Percentiles rank a stretch among this genome's conserved stretches.
Conservation (phyloP, 2,329 filamentous ascomycete genomes). For the Nakataea oryzae region DNA sequence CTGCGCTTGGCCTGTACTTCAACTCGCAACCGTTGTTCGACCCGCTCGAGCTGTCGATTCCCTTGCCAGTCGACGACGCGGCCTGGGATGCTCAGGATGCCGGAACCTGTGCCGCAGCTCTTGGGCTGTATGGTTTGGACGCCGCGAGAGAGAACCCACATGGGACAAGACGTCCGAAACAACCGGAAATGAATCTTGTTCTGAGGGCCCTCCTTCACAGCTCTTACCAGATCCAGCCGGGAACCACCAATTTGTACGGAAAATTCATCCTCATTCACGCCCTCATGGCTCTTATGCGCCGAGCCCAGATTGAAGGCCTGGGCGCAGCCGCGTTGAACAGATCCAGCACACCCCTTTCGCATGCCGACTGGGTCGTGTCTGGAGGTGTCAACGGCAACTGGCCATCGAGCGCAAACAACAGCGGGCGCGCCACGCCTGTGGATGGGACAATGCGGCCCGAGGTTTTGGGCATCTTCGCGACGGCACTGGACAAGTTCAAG, state of each 20-base stretch:
- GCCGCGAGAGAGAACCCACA: slow-evolving; percentile 48
- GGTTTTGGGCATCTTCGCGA: slow-evolving; percentile 34
- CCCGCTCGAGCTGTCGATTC: slow-evolving; percentile 51
- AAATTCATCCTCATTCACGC: slow-evolving; percentile 67
- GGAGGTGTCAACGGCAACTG: slow-evolving; percentile 23
- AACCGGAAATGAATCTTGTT: slow-evolving; percentile 52
- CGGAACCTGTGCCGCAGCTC: slow-evolving; percentile 50
- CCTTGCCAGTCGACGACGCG: slow-evolving; percentile 63
- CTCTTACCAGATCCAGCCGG: slow-evolving; percentile 48
- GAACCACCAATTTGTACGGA: slow-evolving; percentile 59
- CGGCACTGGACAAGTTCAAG: slow-evolving; percentile 63
- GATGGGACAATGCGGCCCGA: slow-evolving; percentile 31
- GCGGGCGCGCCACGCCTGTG: slow-evolving; percentile 34
- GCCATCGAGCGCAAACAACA: slow-evolving; percentile 32
- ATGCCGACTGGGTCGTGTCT: slow-evolving; percentile 35
- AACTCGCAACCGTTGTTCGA: slow-evolving; percentile 56
- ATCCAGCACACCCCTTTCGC: slow-evolving; percentile 45
- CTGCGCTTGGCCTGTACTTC: slow-evolving; percentile 60
- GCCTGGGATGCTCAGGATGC: slow-evolving; percentile 57
- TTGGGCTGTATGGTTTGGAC: slow-evolving; percentile 50
- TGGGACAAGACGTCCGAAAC: slow-evolving; percentile 52
- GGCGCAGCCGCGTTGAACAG: slow-evolving; percentile 18
- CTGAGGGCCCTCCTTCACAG: slow-evolving; percentile 50
- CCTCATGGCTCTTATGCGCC: slow-evolving; percentile 49
- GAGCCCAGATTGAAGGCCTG: slow-evolving; percentile 29